Conservation (phyloP, 2,329 filamentous ascomycete genomes). For the Penicillium sp. region DNA sequence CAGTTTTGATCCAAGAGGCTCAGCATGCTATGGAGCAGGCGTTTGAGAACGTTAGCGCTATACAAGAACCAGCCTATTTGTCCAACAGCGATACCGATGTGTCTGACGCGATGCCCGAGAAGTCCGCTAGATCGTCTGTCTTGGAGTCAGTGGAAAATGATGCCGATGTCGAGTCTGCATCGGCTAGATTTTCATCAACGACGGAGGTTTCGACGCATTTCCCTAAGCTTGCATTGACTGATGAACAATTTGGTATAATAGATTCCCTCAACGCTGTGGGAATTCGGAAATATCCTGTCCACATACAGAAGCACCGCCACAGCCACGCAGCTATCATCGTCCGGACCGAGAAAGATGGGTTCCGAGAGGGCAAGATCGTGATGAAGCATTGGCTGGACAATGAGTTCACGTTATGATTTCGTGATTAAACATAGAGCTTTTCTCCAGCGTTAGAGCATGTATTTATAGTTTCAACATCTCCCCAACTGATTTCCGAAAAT, state of each 20-base stretch:
- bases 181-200: background rate
- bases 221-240: slow-evolving; percentile 73
- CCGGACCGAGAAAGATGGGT: slow-evolving; percentile 63
- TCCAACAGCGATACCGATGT: slow-evolving; percentile 32
- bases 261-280: slow-evolving; percentile 66
- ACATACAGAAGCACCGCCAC: slow-evolving; percentile 64
- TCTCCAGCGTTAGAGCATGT: slow-evolving; percentile 1
- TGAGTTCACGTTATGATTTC: slow-evolving; percentile 62
- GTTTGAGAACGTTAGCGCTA: slow-evolving; percentile 69
- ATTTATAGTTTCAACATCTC: background rate
- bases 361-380: slow-evolving; percentile 74
- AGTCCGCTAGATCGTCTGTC: background rate
- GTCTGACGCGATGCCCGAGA: slow-evolving; percentile 33
- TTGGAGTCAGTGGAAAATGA: background rate
- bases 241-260: slow-evolving; percentile 83
- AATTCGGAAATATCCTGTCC: slow-evolving; percentile 57
- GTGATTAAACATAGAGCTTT: background rate
- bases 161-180: background rate
- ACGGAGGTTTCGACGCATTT: slow-evolving; percentile 31
- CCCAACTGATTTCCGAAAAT: background rate
- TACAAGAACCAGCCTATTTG: slow-evolving; percentile 70
- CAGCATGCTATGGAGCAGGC: slow-evolving; percentile 73
- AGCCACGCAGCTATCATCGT: slow-evolving; percentile 90
- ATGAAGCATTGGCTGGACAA: slow-evolving; percentile 76
- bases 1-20: slow-evolving; percentile 71